Conservation (phyloP, 768 basidiomycete genomes). For the Macrolepiota dolichaula region DNA sequence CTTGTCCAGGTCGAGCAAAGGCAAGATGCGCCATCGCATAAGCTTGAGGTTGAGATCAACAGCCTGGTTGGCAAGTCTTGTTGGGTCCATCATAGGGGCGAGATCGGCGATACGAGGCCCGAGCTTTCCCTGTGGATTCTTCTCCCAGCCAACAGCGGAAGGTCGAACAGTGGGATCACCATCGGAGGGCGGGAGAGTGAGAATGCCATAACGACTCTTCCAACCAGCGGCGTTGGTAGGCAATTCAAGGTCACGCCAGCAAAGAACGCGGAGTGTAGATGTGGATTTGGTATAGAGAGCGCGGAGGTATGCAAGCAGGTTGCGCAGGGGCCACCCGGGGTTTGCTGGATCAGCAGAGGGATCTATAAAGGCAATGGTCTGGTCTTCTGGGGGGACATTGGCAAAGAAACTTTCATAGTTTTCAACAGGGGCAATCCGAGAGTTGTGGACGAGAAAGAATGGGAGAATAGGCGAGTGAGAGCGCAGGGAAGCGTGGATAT, state of each 20-base stretch:
- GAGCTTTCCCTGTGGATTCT: constrained; percentile 83
- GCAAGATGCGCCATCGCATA: constrained; percentile 97
- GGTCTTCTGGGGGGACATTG: constrained; percentile 26
- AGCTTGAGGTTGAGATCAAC: constrained; percentile 97
- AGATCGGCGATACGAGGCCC: constrained; percentile 86
- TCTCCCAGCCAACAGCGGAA: constrained; percentile 92
- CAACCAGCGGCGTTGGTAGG: constrained; percentile 34
- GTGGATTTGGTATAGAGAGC: constrained; percentile 51
- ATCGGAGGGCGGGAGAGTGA: constrained; percentile 17
- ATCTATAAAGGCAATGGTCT: constrained; percentile 69
- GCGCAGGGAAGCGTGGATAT: constrained; percentile 50
- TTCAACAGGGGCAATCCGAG: constrained; percentile 50
- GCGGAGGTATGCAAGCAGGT: constrained; percentile 80
- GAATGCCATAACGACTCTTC: constrained; percentile 63
- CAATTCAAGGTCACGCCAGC: constrained; percentile 69
- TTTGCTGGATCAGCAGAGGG: constrained; percentile 74
- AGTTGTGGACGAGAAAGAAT: constrained; percentile 60
- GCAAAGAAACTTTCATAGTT: constrained; percentile 58
- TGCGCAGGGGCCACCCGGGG: constrained; percentile 93
- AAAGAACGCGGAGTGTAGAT: constrained; percentile 57
- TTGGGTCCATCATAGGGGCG: constrained; percentile 95
- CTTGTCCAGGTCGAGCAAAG: constrained; percentile 84
- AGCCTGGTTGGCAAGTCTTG: constrained; percentile 90
- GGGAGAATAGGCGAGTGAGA: constrained; percentile 33
- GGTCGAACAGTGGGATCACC: constrained; percentile 32